These are phyloP conservation scores for Suillus sp. DNA, from an alignment of 768 basidiomycete species.

Conservation along the genomic window DNA sequence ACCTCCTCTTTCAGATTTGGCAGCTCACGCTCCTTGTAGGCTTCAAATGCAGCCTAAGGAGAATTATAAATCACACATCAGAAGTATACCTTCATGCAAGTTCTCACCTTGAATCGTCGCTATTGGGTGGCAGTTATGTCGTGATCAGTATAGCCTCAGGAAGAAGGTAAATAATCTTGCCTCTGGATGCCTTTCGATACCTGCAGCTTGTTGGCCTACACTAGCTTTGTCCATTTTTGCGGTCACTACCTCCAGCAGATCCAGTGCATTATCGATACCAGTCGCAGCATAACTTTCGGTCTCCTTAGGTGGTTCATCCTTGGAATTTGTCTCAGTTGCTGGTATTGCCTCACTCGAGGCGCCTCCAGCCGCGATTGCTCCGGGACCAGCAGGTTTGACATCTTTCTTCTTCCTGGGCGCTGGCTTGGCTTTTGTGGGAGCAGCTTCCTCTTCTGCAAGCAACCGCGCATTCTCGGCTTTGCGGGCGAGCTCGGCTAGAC, in stretches of 20 bases:
- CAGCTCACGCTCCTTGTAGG: slow-evolving; percentile 85
- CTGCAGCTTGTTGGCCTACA: slow-evolving; percentile 83
- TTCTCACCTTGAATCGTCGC: slow-evolving; percentile 83
- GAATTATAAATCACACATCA: slow-evolving; percentile 6
- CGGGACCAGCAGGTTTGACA: slow-evolving; percentile 72
- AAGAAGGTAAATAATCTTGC: slow-evolving; percentile 42
- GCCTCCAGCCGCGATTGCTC: slow-evolving; percentile 79
- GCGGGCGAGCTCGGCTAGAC: slow-evolving; percentile 76
- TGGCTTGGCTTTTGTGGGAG: slow-evolving; percentile 59
- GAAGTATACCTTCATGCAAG: not conserved
- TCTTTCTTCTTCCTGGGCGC: slow-evolving; percentile 71
- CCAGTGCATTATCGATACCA: slow-evolving; percentile 88
- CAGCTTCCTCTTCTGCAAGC: slow-evolving; percentile 86
- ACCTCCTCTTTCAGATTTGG: slow-evolving; percentile 79
- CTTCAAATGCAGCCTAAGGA: slow-evolving; percentile 81
- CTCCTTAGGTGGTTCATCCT: slow-evolving; percentile 38
- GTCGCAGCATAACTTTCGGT: slow-evolving; percentile 78
- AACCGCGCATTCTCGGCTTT: slow-evolving; percentile 86
- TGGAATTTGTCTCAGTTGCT: slow-evolving; percentile 16
- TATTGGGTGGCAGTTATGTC: slow-evolving; percentile 34
- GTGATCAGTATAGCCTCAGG: slow-evolving; percentile 8
- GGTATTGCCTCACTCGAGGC: slow-evolving; percentile 20
- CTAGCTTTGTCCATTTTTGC: slow-evolving; percentile 94
- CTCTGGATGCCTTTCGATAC: slow-evolving; percentile 91
- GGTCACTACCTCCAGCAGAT: slow-evolving; percentile 85